These are phyloP conservation scores for Quercus cerris DNA, from an alignment of 306 rosid genomes.

Conservation along the genomic window DNA sequence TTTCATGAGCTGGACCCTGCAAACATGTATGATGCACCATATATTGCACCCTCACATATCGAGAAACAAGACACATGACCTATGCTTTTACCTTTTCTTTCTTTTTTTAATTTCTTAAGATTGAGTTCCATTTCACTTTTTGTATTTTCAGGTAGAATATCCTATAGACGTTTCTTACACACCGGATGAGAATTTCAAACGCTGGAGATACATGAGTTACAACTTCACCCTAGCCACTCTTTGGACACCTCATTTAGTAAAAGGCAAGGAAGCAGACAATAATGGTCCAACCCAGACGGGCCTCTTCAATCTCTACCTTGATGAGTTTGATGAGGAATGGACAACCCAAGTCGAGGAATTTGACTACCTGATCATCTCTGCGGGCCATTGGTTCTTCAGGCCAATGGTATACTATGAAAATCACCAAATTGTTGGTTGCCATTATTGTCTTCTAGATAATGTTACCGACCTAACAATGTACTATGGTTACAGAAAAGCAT, in stretches of 20 bases:
- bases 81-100: neutral
- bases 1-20: conserved; percentile 37
- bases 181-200: conserved; percentile 48
- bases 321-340: conserved; percentile 74
- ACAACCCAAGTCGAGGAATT: conserved; percentile 48
- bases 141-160: conserved; percentile 60
- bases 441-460: conserved; percentile 53
- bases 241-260: conserved; percentile 86
- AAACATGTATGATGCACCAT: conserved; percentile 17
- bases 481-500: conserved; percentile 66
- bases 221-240: conserved; percentile 74
- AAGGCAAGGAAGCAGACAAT: conserved; percentile 38
- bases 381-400: conserved; percentile 81
- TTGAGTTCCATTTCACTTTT: neutral
- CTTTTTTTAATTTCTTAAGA: neutral
- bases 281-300: conserved; percentile 55
- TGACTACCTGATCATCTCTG: conserved; percentile 60
- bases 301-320: conserved; percentile 60
- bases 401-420: conserved; percentile 56
- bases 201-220: conserved; percentile 72
- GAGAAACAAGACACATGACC: neutral
- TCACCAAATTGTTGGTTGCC: conserved; percentile 58
- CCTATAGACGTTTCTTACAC: conserved; percentile 66
- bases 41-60: neutral
- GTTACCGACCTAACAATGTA: conserved; percentile 61